Evolutionary conservation across 768 basidiomycete species (phyloP), one percentile per base, ranked within the genome.

Genomic region (Lactarius pseudohatsudake): DNA sequence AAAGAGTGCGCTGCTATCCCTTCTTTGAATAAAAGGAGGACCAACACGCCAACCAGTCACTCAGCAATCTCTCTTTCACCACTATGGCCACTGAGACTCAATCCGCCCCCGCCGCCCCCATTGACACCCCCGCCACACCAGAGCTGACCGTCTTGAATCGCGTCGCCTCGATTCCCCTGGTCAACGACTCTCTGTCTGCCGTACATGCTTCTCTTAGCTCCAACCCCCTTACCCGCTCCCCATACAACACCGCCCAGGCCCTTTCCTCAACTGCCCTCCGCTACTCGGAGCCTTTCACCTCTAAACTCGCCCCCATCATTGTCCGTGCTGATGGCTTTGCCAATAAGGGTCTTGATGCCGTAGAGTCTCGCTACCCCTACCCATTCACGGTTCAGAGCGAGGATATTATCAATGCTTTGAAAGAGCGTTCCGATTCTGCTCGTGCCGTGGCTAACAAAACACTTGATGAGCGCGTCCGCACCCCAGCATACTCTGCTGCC

Each of bases 321-420:
- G 77, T 80, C 62, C 80, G 83, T 57, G 89, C 84, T 2, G 85
- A 93, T 69, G 83, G 77, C n/a, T 78, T 77, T 61, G 91, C 88
- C 34, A 90, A 91, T 82, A 87, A 84, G 79, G 88, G 85, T 34
- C 81, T 91, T 45, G 90, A 93, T 73, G 85, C 75, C 22, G 88
- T 92, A 62, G 82, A 92, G 79, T 80, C 82, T 62, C 84, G 84
- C 61, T 91, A 86, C 74, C 92, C 91, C 15, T 88, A 87, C 73
- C 85, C 90, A 5, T 94, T 92, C 82, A 80, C 85, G 66, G 84
- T 84, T 20, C 85, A 85, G 72, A 87, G 90, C 3, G 88, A 89
- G 71, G 90, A 92, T 3, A 84, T 94, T 26, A 80, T 80, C 36
- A 80, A 78, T 13, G 85, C 84, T 66, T 81, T 91, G 45, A 85